Base-by-base conservation (phyloP, 2,329 filamentous ascomycete genomes). In the Penicillium sp. region DNA sequence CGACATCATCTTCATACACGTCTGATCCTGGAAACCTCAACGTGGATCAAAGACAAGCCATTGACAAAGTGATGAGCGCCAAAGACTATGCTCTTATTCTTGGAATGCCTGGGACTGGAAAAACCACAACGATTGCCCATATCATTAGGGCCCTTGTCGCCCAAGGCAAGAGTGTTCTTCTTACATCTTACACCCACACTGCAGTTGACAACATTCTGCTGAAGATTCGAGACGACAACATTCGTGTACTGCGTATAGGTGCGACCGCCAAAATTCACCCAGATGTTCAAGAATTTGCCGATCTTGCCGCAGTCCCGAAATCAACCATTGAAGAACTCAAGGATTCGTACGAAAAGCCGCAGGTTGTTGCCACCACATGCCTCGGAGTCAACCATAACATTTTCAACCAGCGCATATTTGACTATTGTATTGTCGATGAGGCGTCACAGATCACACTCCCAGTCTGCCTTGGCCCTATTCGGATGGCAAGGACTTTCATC, bases 341-440 rank as follows among this genome's bases (percentile, higher is more conserved):
- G 60, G 82, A 84, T 53, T 87, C 88, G 0, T 97, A 94, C 84
- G 89, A 94, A 69, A 86, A 88, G 46, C 90, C 89, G 2, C 89
- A 89, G 1, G 87, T 99, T 28, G 94, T 99, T 3, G 94, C 93
- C 5, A 97, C 94, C 0, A 97, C 94, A 0, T 99, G 94, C 69
- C 82, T 99, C 26, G 91, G 92, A 2, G 90, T 97, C 69, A 93
- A 88, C 64, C 94, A 99, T 71, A 83, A 87, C 2, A 78, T 99
- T 9, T 97, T 99, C 75, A 88, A 84, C 54, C 89, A 93, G 68
- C 88, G 94, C 5, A 86, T 88, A 0, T 99, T 99, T 64, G 94
- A 99, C 74, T 97, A 97, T 70, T 99, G 94, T 69, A 97, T 99
- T 60, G 93, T 99, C 4, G 94, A 99, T 63, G 94, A 99, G 74